Evolutionary conservation across 2,329 filamentous ascomycete genomes (phyloP).

Genomic region (Hirsutella rhossiliensis): DNA sequence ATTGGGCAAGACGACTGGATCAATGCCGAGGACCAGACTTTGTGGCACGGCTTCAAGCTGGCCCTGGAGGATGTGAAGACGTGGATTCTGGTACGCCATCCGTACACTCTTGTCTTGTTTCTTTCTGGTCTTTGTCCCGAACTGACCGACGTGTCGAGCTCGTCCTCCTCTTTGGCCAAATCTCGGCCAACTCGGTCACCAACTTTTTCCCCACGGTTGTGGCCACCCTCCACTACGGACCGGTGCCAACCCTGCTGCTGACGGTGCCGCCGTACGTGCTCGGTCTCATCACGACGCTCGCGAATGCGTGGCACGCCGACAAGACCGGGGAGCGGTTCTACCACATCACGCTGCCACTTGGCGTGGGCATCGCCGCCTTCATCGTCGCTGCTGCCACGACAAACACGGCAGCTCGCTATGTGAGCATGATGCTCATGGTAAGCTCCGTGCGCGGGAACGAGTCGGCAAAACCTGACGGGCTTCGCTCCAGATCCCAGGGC

Average conservation of each 20-base stretch:
- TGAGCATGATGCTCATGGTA: slow-evolving; percentile 61
- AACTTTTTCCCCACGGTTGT: slow-evolving; percentile 65
- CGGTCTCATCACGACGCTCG: slow-evolving; percentile 46
- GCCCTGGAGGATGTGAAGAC: slow-evolving; percentile 48
- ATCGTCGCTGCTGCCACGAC: slow-evolving; percentile 56
- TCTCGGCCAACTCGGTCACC: slow-evolving; percentile 44
- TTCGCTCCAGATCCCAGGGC: slow-evolving; percentile 31
- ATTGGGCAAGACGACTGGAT: slow-evolving; percentile 53
- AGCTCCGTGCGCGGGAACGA: slow-evolving; percentile 1
- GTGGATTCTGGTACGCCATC: slow-evolving; percentile 38
- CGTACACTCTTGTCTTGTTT: background rate
- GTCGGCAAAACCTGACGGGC: slow-evolving; percentile 1
- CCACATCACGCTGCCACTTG: slow-evolving; percentile 52
- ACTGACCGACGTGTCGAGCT: slow-evolving; percentile 21
- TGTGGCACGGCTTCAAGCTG: slow-evolving; percentile 39
- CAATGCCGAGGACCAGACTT: slow-evolving; percentile 40
- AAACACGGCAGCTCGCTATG: slow-evolving; percentile 47
- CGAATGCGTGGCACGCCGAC: slow-evolving; percentile 61
- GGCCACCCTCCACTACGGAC: slow-evolving; percentile 49
- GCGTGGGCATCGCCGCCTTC: slow-evolving; percentile 50
- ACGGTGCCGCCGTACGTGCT: slow-evolving; percentile 56
- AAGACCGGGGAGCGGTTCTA: slow-evolving; percentile 58
- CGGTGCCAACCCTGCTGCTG: slow-evolving; percentile 48
- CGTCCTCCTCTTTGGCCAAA: slow-evolving; percentile 45
- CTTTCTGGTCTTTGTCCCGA: background rate